A percentile compares a stretch with the other conserved stretches of the same genome.
phyloP scores from a whole-genome alignment of 1,284 basidiomycete species.

The Irpex lacteus region DNA sequence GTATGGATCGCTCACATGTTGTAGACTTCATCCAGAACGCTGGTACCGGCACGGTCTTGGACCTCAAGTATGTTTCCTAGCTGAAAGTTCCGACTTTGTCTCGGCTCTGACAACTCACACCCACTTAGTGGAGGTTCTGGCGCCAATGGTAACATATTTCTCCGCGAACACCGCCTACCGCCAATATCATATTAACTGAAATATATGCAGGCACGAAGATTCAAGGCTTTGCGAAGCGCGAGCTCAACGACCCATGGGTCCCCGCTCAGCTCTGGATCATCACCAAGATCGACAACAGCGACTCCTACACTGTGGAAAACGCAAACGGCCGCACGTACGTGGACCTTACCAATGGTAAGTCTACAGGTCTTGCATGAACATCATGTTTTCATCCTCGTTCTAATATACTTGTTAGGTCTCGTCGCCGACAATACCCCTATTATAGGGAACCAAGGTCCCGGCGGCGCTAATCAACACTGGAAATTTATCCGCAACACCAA shows the following conservation, averaged over 20 bases:
- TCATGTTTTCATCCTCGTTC: background rate
- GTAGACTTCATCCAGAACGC: constrained; percentile 1
- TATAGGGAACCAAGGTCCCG: background rate
- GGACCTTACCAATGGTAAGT: background rate
- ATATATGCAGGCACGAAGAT: background rate
- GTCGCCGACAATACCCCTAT: background rate
- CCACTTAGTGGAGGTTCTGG: background rate
- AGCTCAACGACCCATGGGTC: background rate
- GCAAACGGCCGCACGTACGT: background rate
- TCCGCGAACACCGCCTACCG: background rate
- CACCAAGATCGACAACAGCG: background rate
- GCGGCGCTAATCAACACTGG: background rate
- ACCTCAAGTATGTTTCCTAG: background rate
- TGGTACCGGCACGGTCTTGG: background rate
- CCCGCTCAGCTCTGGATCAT: constrained; percentile 7
- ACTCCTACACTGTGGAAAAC: background rate
- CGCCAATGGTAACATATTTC: background rate
- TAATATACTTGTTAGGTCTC: background rate
- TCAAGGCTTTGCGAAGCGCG: background rate
- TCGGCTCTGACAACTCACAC: background rate
- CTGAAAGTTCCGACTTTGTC: background rate
- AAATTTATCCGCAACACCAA: background rate
- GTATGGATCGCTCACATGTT: background rate
- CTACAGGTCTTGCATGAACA: background rate
- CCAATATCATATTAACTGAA: background rate